A percentile compares a stretch with the other conserved stretches of the same genome.
phyloP scores from a whole-genome alignment of 2,329 filamentous ascomycete genomes.

The Ustulina deusta region DNA sequence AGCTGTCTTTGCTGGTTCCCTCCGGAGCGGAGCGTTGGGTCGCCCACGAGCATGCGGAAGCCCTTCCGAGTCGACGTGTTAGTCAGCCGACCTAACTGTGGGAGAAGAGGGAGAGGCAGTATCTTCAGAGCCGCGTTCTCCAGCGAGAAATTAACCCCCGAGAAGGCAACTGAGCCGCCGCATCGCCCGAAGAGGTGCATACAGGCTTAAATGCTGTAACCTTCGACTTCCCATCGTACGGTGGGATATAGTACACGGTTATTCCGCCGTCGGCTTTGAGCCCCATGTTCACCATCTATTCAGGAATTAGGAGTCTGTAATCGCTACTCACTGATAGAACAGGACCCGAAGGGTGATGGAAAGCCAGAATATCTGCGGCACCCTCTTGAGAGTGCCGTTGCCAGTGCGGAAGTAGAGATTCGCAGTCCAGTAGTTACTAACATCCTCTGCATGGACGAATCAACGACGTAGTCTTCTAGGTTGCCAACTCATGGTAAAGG shows the following conservation, averaged over 20 bases:
- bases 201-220: slow-evolving; percentile 49
- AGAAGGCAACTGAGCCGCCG: not conserved
- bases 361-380: slow-evolving; percentile 37
- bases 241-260: slow-evolving; percentile 50
- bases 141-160: not conserved
- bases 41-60: slow-evolving; percentile 50
- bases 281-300: slow-evolving; percentile 46
- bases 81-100: not conserved
- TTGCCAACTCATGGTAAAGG: not conserved
- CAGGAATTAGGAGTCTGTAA: not conserved
- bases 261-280: slow-evolving; percentile 47
- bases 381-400: slow-evolving; percentile 49
- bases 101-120: not conserved
- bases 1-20: slow-evolving; percentile 43
- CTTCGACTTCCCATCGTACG: slow-evolving; percentile 44
- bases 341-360: not conserved
- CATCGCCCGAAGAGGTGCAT: slow-evolving; percentile 32
- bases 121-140: not conserved
- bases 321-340: not conserved
- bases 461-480: not conserved
- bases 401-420: slow-evolving; percentile 49
- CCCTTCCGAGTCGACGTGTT: slow-evolving; percentile 36
- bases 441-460: slow-evolving; percentile 48
- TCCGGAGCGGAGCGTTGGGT: slow-evolving; percentile 44
- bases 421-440: slow-evolving; percentile 52